Evolutionary conservation across 2,329 filamentous ascomycete genomes (phyloP).

Genomic region (Fusarium veterinarium): DNA sequence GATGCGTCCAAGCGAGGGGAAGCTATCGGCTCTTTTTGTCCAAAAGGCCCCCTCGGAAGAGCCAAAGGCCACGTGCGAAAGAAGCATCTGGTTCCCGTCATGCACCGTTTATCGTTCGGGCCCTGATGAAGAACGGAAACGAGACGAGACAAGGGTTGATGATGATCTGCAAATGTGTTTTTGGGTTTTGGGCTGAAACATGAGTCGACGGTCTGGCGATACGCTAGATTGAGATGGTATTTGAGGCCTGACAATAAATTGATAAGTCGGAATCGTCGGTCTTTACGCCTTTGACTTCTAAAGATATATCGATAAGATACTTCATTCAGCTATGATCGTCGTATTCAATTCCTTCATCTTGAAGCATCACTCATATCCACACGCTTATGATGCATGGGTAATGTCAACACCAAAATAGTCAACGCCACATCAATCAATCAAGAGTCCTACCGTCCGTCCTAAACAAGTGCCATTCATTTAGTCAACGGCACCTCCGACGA

Average conservation of each 20-base stretch:
- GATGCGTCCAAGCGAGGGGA: conserved; percentile 20
- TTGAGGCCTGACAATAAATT: conserved; percentile 10
- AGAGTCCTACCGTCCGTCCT: not conserved
- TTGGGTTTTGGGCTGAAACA: conserved; percentile 40
- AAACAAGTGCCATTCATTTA: not conserved
- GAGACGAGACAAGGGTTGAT: not conserved
- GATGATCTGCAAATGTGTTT: conserved; percentile 17
- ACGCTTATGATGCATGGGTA: not conserved
- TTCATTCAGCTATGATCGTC: not conserved
- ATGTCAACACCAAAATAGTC: not conserved
- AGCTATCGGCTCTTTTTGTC: conserved; percentile 8
- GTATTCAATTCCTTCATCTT: not conserved
- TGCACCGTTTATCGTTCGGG: not conserved
- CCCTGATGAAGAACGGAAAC: not conserved
- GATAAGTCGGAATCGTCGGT: not conserved
- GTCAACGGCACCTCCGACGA: conserved; percentile 22
- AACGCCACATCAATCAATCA: conserved; percentile 3
- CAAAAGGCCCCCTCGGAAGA: not conserved
- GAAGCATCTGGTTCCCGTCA: not conserved
- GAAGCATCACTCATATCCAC: not conserved
- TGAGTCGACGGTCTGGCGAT: conserved; percentile 29
- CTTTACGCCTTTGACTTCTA: not conserved
- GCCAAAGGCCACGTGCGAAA: conserved; percentile 29
- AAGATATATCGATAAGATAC: not conserved
- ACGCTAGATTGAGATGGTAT: not conserved